These are phyloP conservation scores for Rosa multiflora DNA, from an alignment of 306 rosid species.

Conservation along the genomic window DNA sequence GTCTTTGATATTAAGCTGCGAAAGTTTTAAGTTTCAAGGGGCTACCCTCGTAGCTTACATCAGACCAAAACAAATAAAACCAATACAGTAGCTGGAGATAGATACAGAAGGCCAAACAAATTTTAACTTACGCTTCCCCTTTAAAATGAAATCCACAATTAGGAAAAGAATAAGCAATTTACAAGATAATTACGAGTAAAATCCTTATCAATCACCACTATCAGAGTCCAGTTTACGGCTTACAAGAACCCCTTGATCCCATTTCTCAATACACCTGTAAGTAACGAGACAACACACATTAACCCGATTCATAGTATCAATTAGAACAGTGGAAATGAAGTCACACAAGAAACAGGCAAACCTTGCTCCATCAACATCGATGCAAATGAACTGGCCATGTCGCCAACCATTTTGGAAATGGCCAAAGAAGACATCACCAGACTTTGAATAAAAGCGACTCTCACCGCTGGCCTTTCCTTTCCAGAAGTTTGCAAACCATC, in stretches of 20 bases:
- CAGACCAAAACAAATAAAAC: neutral
- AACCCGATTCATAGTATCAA: neutral
- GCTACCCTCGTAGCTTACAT: neutral
- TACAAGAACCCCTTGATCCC: constrained; percentile 68
- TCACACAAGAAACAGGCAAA: constrained; percentile 18
- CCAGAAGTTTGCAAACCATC: constrained; percentile 98
- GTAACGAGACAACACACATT: constrained; percentile 13
- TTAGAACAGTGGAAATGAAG: neutral
- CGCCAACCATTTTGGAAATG: constrained; percentile 90
- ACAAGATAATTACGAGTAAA: neutral
- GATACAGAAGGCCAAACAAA: neutral
- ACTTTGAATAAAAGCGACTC: constrained; percentile 86
- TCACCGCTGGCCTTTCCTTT: constrained; percentile 98
- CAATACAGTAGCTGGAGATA: neutral
- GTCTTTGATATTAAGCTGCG: neutral
- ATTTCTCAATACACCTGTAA: constrained; percentile 62
- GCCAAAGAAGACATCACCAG: constrained; percentile 85
- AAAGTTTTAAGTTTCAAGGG: neutral
- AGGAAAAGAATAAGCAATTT: neutral
- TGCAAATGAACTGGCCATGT: constrained; percentile 79
- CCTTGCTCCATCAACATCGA: constrained; percentile 77
- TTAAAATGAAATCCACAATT: neutral
- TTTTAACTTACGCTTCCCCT: neutral
- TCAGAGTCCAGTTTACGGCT: constrained; percentile 46
- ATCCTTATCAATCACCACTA: constrained; percentile 24